Conservation (phyloP, 225 moss, liverwort and hornwort genomes). For the Antitrichia curtipendula region DNA sequence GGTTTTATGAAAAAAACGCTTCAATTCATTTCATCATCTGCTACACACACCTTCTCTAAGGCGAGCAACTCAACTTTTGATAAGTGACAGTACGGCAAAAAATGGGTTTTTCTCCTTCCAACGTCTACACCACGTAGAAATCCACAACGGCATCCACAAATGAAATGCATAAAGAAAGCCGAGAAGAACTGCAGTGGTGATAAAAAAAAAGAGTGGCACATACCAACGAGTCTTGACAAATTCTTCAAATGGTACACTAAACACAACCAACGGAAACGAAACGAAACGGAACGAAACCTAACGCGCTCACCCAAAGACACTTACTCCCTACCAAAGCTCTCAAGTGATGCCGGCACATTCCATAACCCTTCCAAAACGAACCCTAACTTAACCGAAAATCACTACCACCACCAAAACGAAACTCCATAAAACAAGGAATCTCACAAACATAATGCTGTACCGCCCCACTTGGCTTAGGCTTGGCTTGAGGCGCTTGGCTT, state of each 20-base stretch:
- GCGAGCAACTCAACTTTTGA: not conserved
- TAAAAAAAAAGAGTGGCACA: not conserved
- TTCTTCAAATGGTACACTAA: not conserved
- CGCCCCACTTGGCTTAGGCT: not conserved
- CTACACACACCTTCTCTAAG: not conserved
- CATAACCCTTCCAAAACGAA: too few species aligned
- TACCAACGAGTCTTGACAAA: not conserved
- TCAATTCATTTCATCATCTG: not conserved
- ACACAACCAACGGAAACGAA: not conserved
- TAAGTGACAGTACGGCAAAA: not conserved
- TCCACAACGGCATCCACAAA: not conserved
- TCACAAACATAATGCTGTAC: not conserved
- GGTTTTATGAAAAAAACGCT: not conserved
- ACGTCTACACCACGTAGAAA: not conserved
- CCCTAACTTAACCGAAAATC: not conserved
- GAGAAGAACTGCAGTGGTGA: not conserved
- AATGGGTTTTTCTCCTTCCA: not conserved
- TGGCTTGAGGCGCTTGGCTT: not conserved
- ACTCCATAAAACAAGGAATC: not conserved
- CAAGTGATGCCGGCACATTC: not conserved
- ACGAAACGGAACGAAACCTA: not conserved
- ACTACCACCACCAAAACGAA: not conserved
- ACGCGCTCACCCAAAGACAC: not conserved
- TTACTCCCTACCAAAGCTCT: not conserved
- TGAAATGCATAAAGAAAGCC: too few species aligned